Evolutionary conservation across 2,329 filamentous ascomycete species (phyloP).

Genomic region (Claviceps africana): DNA sequence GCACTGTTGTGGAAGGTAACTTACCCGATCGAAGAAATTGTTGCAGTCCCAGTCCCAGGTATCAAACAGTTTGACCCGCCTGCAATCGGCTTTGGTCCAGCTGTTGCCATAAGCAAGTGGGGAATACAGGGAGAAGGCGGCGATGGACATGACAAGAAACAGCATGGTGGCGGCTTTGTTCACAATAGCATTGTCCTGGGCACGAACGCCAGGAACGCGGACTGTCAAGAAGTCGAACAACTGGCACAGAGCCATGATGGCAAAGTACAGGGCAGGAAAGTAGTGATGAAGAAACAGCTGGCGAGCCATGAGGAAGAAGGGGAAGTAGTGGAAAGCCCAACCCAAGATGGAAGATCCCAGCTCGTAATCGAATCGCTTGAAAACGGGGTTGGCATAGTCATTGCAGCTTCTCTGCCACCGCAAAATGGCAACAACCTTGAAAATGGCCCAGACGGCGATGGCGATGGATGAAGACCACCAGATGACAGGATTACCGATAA

Average conservation of each 20-base stretch:
- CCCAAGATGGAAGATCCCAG: conserved; percentile 79
- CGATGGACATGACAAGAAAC: conserved; percentile 61
- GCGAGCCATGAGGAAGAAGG: conserved; percentile 94
- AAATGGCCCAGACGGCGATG: conserved; percentile 60
- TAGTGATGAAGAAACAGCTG: conserved; percentile 98
- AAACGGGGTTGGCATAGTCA: conserved; percentile 68
- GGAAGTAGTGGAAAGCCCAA: conserved; percentile 98
- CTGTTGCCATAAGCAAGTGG: conserved; percentile 85
- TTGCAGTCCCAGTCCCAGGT: conserved; percentile 99
- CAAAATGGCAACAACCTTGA: conserved; percentile 79
- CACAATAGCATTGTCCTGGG: conserved; percentile 53
- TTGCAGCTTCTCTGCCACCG: conserved; percentile 88
- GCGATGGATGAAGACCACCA: conserved; percentile 84
- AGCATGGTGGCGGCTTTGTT: conserved; percentile 59
- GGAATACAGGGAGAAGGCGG: conserved; percentile 71
- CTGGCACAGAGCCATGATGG: conserved; percentile 77
- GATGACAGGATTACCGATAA: conserved; percentile 85
- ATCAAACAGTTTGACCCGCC: conserved; percentile 69
- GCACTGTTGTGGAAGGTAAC: conserved; percentile 15
- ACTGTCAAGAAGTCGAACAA: conserved; percentile 73
- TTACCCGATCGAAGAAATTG: conserved; percentile 75
- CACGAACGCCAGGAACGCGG: conserved; percentile 53
- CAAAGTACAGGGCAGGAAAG: conserved; percentile 93
- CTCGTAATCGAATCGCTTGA: conserved; percentile 98
- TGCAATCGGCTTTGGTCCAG: conserved; percentile 85